Conservation (phyloP, 2,329 filamentous ascomycete genomes). For the Microsporum ferrugineum region DNA sequence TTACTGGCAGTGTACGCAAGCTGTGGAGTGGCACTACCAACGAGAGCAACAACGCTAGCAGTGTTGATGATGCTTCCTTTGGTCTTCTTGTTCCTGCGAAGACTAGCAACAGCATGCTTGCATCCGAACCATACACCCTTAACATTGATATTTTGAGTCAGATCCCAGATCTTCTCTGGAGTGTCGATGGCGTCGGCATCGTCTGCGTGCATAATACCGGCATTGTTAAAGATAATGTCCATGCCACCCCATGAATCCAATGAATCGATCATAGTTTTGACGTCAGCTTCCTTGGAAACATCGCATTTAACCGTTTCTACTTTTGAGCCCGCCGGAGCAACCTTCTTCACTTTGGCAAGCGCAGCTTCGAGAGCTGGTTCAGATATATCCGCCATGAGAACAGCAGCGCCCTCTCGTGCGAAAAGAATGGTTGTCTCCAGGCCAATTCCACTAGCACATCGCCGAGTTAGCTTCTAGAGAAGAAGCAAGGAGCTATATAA, state of each 20-base stretch:
- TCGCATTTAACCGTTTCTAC: slow-evolving; percentile 59
- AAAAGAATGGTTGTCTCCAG: slow-evolving; percentile 88
- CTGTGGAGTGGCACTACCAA: slow-evolving; percentile 78
- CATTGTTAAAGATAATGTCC: slow-evolving; percentile 95
- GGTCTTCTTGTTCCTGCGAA: slow-evolving; percentile 69
- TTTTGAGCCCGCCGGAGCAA: slow-evolving; percentile 51
- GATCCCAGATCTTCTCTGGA: slow-evolving; percentile 82
- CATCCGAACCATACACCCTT: slow-evolving; percentile 96
- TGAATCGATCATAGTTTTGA: slow-evolving; percentile 61
- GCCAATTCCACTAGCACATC: slow-evolving; percentile 60
- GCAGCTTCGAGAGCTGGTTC: slow-evolving; percentile 66
- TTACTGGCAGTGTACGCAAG: slow-evolving; percentile 90
- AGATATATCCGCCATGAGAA: slow-evolving; percentile 79
- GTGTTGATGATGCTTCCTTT: slow-evolving; percentile 83
- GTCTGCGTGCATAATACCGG: slow-evolving; percentile 85
- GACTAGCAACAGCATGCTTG: slow-evolving; percentile 77
- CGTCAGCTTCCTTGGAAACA: slow-evolving; percentile 72
- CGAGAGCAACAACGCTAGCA: slow-evolving; percentile 74
- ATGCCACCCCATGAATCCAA: slow-evolving; percentile 77
- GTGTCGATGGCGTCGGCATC: slow-evolving; percentile 73
- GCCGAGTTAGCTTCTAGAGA: neutral
- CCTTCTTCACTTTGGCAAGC: slow-evolving; percentile 59
- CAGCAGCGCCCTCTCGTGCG: slow-evolving; percentile 71
- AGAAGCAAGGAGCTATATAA: neutral
- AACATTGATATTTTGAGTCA: slow-evolving; percentile 89